Evolutionary conservation across 2,329 filamentous ascomycete species (phyloP), one percentile per base, ranked within the genome.

Genomic region (Chaetomiaceae sp.): DNA sequence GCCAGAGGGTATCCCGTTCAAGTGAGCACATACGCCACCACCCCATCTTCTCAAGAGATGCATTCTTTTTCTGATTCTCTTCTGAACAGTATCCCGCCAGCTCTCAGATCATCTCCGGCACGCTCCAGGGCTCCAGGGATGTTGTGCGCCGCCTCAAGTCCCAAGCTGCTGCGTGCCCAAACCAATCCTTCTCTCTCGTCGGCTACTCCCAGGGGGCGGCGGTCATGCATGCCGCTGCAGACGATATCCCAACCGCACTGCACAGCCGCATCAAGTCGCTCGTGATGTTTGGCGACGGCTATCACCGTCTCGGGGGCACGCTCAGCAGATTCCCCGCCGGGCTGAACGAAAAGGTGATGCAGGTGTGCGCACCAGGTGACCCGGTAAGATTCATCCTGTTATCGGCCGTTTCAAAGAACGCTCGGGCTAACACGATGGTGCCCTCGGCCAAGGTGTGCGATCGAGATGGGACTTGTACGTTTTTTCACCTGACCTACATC

Each of bases 191-290:
- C 13, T 13, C 38, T 8, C 21, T 49, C 2, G 47, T 49, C 2
- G 47, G 47, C 29, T 49, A 49, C 38, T 49, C 47, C 14, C 47
- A 49, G 38, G 47, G 47, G 6, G 47, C 47, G 2, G 47, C 20
- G 5, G 47, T 49, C 29, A 49, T 49, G 47, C 47, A 49, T 16
- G 29, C 47, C 10, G 47, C 47, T 5, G 47, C 47, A n/a, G 18
- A 42, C 2, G 37, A 49, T 10, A 42, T 49, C n/a, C 38, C 47
- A 5, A 6, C 23, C 20, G 5, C 13, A n/a, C 9, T 49, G 38
- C 43, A 49, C n/a, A 18, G 20, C 10, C 38, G 47, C 1, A 43
- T 49, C 47, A 49, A 49, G 38, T 25, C 47, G 0, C 37, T 49
- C 1, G 47, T 49, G 13, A 49, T 49, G 47, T 49, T 49, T 13